Conservation (phyloP, 176 grass and related monocot genomes). For the Rhynchospora tenuis region DNA sequence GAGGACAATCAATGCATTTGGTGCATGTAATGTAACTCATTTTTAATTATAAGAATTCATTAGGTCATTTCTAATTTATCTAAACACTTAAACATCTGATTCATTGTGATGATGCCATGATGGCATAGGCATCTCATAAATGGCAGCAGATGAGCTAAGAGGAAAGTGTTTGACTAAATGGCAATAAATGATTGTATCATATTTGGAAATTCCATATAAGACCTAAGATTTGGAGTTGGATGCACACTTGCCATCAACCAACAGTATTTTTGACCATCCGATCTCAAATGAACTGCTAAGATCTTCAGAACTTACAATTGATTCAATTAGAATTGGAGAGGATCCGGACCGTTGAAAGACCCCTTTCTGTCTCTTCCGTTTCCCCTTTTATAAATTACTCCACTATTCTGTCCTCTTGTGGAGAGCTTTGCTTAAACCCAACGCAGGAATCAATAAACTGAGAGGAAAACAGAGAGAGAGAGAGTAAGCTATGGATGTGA, state of each 20-base stretch:
- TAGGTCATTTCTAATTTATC: not conserved
- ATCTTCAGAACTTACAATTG: not conserved
- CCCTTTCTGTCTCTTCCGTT: not conserved
- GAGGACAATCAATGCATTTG: not conserved
- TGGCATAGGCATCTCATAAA: not conserved
- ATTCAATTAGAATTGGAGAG: not conserved
- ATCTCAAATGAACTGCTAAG: not conserved
- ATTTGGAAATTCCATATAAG: not conserved
- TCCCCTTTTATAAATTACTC: not conserved
- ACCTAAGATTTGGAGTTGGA: not conserved
- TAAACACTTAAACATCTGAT: not conserved
- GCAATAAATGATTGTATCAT: not conserved
- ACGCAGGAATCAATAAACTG: not conserved
- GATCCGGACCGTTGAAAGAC: not conserved
- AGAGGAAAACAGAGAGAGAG: not conserved
- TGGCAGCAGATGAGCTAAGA: not conserved
- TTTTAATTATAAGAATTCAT: not conserved
- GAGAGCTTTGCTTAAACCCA: conserved; percentile 13
- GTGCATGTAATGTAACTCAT: not conserved
- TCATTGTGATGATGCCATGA: not conserved
- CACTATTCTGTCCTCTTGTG: not conserved
- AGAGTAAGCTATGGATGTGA: conserved; percentile 21
- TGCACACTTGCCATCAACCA: not conserved
- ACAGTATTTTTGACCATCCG: not conserved
- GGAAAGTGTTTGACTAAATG: no score